Conservation (phyloP, 257 asterid genomes). For the Verbena officinalis region DNA sequence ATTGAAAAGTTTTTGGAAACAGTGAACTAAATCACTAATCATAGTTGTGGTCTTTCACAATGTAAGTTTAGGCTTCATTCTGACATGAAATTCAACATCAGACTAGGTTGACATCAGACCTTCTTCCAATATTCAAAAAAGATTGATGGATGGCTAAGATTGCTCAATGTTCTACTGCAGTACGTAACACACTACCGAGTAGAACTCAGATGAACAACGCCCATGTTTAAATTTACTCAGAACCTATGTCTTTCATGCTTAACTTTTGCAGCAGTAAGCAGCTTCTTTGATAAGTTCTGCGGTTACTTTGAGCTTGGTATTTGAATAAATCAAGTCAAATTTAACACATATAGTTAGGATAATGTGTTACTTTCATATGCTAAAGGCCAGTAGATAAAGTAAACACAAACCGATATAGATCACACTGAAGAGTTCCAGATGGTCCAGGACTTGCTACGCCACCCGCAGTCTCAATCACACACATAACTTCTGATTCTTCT, state of each 20-base stretch:
- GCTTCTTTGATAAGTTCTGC: constrained; percentile 9
- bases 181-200: constrained; percentile 5
- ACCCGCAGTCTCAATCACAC: constrained; percentile 95
- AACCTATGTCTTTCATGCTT: background rate
- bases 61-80: background rate
- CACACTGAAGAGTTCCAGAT: constrained; percentile 91
- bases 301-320: constrained; percentile 2
- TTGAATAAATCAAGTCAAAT: constrained; percentile 13
- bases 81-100: constrained; percentile 8
- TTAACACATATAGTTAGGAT: too few relatives aligned
- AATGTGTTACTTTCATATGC: constrained; percentile 1
- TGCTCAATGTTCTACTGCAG: constrained; percentile 4
- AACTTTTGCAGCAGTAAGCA: constrained; percentile 2
- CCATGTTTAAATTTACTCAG: background rate
- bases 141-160: background rate
- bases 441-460: constrained; percentile 99
- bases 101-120: constrained; percentile 11
- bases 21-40: constrained; percentile 9
- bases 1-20: background rate
- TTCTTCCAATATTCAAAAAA: constrained; percentile 1
- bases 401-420: constrained; percentile 68
- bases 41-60: background rate
- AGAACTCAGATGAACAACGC: background rate
- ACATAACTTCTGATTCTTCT: constrained; percentile 51
- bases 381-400: background rate